Base-by-base conservation (phyloP, 768 basidiomycete genomes). In the Chalciporus chontae region DNA sequence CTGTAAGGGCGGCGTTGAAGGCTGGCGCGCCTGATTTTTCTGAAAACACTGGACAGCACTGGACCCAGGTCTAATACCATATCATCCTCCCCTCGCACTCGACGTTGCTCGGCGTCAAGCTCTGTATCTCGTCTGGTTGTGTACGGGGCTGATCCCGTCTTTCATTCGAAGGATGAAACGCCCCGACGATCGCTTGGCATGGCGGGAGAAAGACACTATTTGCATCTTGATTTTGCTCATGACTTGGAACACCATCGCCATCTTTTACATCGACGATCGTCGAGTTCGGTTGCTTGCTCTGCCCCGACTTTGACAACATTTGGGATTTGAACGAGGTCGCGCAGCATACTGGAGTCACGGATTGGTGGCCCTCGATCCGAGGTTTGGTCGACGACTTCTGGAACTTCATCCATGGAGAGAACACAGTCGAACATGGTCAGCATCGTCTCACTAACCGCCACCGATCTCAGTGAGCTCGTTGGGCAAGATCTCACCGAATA, bases 251-350 rank as follows among this genome's bases (percentile, higher is more conserved):
- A 81, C 62, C 4, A 62, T 79, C 52, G 80, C 94, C 67, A 75
- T 94, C 58, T 95, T 95, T 73, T 94, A 91, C 70, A n/a, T n/a
- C n/a, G n/a, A n/a, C n/a, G n/a, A 93, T 95, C 63, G 73, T 93
- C 61, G 78, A 84, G 52, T 94, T 97, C 63, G 94, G 93, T 13
- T 72, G 75, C 21, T 72, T 97, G 3, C 75, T 97, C 17, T 97
- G 94, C 58, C 94, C 94, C 8, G 71, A 89, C 59, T 88, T 79
- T 40, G 79, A 92, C 72, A 90, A 93, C 65, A 94, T 84, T 0
- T 94, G 94, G 93, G 68, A 77, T 11, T 48, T 74, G 18, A 75
- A 73, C 21, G 88, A 96, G 63, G 80, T 96, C 3, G 74, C 69
- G 0, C 69, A 84, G 39, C 93, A 99, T 68, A 80, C 81, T 0